These are phyloP conservation scores for Wakefieldia striispora DNA, from an alignment of 768 basidiomycete species.

Conservation along the genomic window DNA sequence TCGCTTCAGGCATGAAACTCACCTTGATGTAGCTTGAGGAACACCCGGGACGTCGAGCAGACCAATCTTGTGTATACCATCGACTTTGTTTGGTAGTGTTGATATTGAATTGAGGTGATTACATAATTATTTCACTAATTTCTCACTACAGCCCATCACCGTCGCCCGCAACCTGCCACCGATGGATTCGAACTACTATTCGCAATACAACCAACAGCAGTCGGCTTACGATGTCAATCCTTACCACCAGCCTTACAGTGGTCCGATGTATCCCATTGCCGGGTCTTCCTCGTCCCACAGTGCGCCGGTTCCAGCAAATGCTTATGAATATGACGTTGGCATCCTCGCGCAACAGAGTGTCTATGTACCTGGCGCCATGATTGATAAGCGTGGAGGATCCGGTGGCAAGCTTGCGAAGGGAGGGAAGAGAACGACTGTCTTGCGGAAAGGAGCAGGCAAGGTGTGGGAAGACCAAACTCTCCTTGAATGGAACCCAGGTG, in stretches of 20 bases:
- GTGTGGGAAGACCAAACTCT: constrained; percentile 98
- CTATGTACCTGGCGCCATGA: constrained; percentile 89
- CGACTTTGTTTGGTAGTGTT: constrained; percentile 29
- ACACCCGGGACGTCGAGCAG: constrained; percentile 29
- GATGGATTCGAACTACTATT: constrained; percentile 44
- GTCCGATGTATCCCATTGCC: constrained; percentile 66
- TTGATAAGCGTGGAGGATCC: constrained; percentile 82
- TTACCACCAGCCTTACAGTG: constrained; percentile 78
- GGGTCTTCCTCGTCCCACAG: constrained; percentile 64
- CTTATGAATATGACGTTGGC: constrained; percentile 90
- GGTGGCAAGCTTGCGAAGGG: constrained; percentile 87
- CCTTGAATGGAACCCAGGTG: constrained; percentile 96
- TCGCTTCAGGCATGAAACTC: constrained; percentile 15
- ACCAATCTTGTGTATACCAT: constrained; percentile 9
- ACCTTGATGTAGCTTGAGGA: constrained; percentile 41
- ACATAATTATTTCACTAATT: constrained; percentile 8
- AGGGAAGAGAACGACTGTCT: constrained; percentile 88
- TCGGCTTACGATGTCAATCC: constrained; percentile 66
- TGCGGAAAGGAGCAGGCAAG: constrained; percentile 94
- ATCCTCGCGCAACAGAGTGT: constrained; percentile 89
- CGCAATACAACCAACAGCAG: constrained; percentile 52
- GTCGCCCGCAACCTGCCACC: constrained; percentile 3
- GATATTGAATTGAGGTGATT: constrained; percentile 19
- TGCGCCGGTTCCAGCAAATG: constrained; percentile 84
- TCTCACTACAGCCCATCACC: background rate